Base-by-base conservation (phyloP, 805 yeast genomes). In the Candida arabinofermentans region DNA sequence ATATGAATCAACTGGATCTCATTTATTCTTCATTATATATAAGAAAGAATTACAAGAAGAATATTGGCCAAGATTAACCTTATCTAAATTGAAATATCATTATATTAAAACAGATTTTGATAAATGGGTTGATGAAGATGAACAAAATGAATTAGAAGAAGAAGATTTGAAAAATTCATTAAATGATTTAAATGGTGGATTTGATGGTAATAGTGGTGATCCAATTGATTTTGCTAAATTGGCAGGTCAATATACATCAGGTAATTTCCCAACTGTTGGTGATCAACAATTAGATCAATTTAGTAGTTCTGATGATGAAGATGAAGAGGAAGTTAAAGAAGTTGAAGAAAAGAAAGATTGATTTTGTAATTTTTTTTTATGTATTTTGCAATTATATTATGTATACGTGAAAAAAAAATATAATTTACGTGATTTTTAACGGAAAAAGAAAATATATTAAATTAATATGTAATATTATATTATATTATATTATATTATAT, bases 51-150 rank as follows among this genome's bases (percentile, higher is more conserved):
- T 73, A 18, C 71, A 77, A 52, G 78, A 70, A 44, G 97, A 89
- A 60, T 91, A 66, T 73, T 91, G 99, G 99, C 98, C 99, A 54
- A 79, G 98, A 60, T 75, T 91, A 62, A 84, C 90, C 42, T 90
- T 89, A 67, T 90, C 85, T 56, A 87, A 89, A 70, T 72, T 76
- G 58, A 88, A 82, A 62, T 77, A 74, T 47, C 87, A 81, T 50
- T 86, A 77, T 66, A 77, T 91, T 61, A 86, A 86, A 72, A 91
- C 99, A 12, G 98, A 91, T 61, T 91, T 91, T 60, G 96, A 90
- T 70, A 86, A 83, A 65, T 91, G 99, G 99, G 96, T 86, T 31
- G 99, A 91, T 61, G 98, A 91, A 70, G 99, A 91, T 61, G 99
- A 91, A 67, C 99, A 91, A 67, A 89, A 87, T 31, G 90, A 81